Evolutionary conservation across 371 early-diverging fungal species (phyloP).

Genomic region (Mortierella sp.): DNA sequence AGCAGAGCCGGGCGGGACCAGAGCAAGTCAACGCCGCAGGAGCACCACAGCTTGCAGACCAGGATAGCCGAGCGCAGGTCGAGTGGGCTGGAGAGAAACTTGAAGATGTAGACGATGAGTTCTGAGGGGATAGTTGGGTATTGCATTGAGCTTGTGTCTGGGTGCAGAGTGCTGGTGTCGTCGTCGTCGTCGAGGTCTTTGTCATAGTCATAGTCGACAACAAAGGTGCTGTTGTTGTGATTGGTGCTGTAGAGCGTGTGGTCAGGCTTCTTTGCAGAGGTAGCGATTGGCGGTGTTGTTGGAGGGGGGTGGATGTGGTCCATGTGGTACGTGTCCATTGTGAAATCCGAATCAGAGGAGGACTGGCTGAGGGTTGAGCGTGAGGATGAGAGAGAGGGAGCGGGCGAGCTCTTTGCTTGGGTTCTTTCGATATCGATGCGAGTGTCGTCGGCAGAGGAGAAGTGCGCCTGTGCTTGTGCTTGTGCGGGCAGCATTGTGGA

Average conservation of each 20-base stretch:
- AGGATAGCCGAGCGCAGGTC: constrained; percentile 47
- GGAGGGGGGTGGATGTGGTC: neutral
- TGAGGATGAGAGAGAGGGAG: constrained; percentile 7
- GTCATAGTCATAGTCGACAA: neutral
- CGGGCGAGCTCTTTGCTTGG: neutral
- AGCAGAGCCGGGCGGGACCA: constrained; percentile 45
- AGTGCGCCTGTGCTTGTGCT: neutral
- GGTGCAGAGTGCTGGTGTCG: neutral
- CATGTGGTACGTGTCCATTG: neutral
- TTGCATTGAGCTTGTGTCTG: neutral
- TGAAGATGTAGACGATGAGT: constrained; percentile 44
- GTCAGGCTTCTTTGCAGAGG: neutral
- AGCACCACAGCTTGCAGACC: constrained; percentile 54
- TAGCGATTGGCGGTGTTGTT: neutral
- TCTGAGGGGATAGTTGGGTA: constrained; percentile 32
- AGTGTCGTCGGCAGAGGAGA: neutral
- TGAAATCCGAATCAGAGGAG: neutral
- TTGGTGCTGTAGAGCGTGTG: neutral
- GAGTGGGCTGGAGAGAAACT: constrained; percentile 31
- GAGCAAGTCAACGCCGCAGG: constrained; percentile 44
- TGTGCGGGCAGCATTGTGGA: neutral
- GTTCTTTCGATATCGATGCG: neutral
- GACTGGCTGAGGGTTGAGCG: constrained; percentile 2
- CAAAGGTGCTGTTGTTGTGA: neutral
- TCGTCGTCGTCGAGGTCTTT: neutral